Evolutionary conservation across 2,329 filamentous ascomycete genomes (phyloP).

Genomic region (Pseudogymnoascus pannorum): DNA sequence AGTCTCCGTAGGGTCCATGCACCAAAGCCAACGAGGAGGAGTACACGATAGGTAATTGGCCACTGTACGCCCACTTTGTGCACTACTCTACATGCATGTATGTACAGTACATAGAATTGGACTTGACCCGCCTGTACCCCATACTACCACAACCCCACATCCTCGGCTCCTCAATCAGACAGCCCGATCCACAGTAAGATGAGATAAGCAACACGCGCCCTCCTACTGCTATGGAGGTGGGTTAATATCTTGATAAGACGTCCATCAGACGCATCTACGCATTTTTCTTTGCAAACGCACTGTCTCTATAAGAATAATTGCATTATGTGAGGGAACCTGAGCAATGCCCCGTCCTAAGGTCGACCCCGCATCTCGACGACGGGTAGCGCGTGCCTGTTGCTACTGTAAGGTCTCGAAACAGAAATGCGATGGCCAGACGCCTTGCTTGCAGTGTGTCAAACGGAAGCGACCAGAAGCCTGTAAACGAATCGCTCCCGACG

Average conservation of each 20-base stretch:
- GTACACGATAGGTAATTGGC: too few species aligned
- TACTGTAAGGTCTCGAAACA: conserved; percentile 12
- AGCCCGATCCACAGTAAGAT: background rate
- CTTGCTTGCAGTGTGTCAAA: conserved; percentile 10
- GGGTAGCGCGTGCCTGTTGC: conserved; percentile 8
- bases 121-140: background rate
- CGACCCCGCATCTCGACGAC: conserved; percentile 7
- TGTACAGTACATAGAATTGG: too few species aligned
- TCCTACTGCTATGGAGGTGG: too few species aligned
- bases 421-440: conserved; percentile 10
- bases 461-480: conserved; percentile 2
- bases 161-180: background rate
- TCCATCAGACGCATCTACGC: background rate
- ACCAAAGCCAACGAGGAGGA: too few species aligned
- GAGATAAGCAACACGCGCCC: background rate
- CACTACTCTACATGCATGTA: too few species aligned
- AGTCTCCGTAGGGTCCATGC: too few species aligned
- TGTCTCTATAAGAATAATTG: background rate
- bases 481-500: background rate
- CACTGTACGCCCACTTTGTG: too few species aligned
- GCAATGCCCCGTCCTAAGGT: conserved; percentile 11
- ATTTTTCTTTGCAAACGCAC: background rate
- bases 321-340: background rate
- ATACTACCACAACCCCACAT: background rate
- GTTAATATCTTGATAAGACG: background rate